These are phyloP conservation scores for Stramenopiles sp. DNA, from an alignment of 352 stramenopile species.

Conservation along the genomic window DNA sequence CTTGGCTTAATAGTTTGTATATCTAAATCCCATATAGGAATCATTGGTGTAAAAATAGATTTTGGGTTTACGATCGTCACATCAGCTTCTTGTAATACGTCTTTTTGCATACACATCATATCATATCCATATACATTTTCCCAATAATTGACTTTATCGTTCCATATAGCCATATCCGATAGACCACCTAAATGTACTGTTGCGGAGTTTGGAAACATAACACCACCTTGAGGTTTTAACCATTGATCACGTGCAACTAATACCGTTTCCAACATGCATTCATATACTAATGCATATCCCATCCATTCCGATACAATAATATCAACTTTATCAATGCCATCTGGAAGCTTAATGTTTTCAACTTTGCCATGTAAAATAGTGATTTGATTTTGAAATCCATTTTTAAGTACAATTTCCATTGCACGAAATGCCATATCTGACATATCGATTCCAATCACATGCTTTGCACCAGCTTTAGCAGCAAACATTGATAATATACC, in stretches of 20 bases:
- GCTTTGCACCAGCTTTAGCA: slow-evolving; percentile 58
- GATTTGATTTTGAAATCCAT: slow-evolving; percentile 75
- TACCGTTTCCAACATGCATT: slow-evolving; percentile 92
- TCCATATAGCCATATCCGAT: slow-evolving; percentile 82
- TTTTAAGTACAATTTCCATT: slow-evolving; percentile 73
- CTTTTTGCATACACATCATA: slow-evolving; percentile 92
- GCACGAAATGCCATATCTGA: slow-evolving; percentile 80
- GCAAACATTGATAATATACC: slow-evolving; percentile 91
- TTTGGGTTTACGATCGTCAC: slow-evolving; percentile 87
- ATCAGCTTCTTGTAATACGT: slow-evolving; percentile 83
- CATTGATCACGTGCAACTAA: slow-evolving; percentile 86
- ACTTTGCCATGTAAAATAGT: slow-evolving; percentile 84
- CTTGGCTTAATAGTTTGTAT: slow-evolving; percentile 30
- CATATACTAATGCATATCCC: slow-evolving; percentile 90
- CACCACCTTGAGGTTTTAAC: slow-evolving; percentile 49
- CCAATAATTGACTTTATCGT: slow-evolving; percentile 84
- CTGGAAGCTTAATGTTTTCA: slow-evolving; percentile 65
- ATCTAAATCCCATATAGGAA: slow-evolving; percentile 57
- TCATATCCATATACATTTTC: slow-evolving; percentile 97
- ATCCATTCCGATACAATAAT: slow-evolving; percentile 98
- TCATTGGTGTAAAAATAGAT: slow-evolving; percentile 61
- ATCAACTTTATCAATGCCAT: slow-evolving; percentile 62
- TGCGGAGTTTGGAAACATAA: slow-evolving; percentile 88
- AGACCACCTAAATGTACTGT: slow-evolving; percentile 82
- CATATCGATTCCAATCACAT: slow-evolving; percentile 84